These are phyloP conservation scores for Helicostylum pulchrum DNA, from an alignment of 192 early-diverging fungal genomes.

Conservation along the genomic window DNA sequence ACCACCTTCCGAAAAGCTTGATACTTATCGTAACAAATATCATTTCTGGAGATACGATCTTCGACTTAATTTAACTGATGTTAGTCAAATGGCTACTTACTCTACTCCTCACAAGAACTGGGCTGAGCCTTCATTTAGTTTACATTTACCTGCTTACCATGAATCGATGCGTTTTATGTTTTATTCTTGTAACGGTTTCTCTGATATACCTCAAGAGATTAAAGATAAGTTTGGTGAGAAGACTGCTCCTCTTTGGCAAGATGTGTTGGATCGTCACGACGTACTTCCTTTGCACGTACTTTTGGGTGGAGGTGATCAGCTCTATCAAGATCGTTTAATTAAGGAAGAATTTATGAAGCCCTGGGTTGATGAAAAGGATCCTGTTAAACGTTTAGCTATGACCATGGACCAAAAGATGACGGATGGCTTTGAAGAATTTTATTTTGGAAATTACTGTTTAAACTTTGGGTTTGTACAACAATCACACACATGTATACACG, in stretches of 20 bases:
- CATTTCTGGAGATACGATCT: slow-evolving; percentile 65
- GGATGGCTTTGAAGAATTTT: slow-evolving; percentile 32
- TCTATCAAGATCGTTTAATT: slow-evolving; percentile 64
- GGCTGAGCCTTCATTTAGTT: slow-evolving; percentile 30
- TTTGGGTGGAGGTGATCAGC: slow-evolving; percentile 74
- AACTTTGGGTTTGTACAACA: slow-evolving; percentile 22
- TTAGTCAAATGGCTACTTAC: slow-evolving; percentile 42
- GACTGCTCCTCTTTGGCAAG: slow-evolving; percentile 62
- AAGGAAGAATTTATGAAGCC: slow-evolving; percentile 54
- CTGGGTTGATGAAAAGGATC: slow-evolving; percentile 48
- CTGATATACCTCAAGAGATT: slow-evolving; percentile 45
- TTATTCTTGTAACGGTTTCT: slow-evolving; percentile 73
- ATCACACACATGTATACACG: neutral
- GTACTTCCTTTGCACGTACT: slow-evolving; percentile 63
- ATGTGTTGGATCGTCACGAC: slow-evolving; percentile 57
- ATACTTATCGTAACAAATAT: slow-evolving; percentile 55
- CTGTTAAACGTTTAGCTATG: slow-evolving; percentile 29
- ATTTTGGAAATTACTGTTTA: slow-evolving; percentile 28
- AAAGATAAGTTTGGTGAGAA: slow-evolving; percentile 46
- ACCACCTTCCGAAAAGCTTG: slow-evolving; percentile 34
- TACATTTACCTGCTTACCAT: slow-evolving; percentile 41
- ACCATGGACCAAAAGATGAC: slow-evolving; percentile 8
- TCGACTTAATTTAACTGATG: slow-evolving; percentile 42
- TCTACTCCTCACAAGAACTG: slow-evolving; percentile 35
- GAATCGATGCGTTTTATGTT: slow-evolving; percentile 66